Percentiles rank a stretch among this genome's conserved stretches.
Conservation (phyloP, 768 basidiomycete species). For the Rhizopogon sp. region DNA sequence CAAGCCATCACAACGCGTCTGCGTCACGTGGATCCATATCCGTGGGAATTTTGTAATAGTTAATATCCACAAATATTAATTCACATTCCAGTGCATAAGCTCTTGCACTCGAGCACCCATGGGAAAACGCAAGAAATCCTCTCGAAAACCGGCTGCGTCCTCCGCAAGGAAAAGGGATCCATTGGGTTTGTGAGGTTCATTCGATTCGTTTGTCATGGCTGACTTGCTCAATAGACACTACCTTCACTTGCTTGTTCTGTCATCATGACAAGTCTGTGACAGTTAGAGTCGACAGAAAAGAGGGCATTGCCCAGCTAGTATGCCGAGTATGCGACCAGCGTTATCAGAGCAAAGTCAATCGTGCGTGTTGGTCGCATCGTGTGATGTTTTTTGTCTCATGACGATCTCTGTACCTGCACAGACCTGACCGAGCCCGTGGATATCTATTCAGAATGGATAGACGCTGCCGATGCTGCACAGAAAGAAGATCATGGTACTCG, state of each 20-base stretch:
- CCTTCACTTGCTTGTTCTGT: slow-evolving; percentile 85
- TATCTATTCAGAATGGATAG: slow-evolving; percentile 90
- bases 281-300: slow-evolving; percentile 81
- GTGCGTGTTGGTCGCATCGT: slow-evolving; percentile 38
- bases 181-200: slow-evolving; percentile 46
- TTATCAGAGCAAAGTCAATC: slow-evolving; percentile 84
- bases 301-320: slow-evolving; percentile 72
- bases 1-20: slow-evolving; percentile 19
- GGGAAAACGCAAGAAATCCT: slow-evolving; percentile 91
- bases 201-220: neutral
- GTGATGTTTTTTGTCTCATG: slow-evolving; percentile 9
- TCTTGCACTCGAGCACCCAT: slow-evolving; percentile 33
- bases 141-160: slow-evolving; percentile 68
- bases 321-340: slow-evolving; percentile 86
- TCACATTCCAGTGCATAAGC: neutral
- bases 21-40: slow-evolving; percentile 27
- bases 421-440: slow-evolving; percentile 86
- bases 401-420: slow-evolving; percentile 25
- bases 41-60: slow-evolving; percentile 2
- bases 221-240: slow-evolving; percentile 49
- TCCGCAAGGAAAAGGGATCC: slow-evolving; percentile 64
- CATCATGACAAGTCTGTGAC: slow-evolving; percentile 88
- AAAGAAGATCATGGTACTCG: slow-evolving; percentile 49
- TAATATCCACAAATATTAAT: neutral
- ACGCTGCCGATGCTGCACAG: slow-evolving; percentile 81